Base-by-base conservation (phyloP, 2,329 filamentous ascomycete species). In the Cadophora sp. region DNA sequence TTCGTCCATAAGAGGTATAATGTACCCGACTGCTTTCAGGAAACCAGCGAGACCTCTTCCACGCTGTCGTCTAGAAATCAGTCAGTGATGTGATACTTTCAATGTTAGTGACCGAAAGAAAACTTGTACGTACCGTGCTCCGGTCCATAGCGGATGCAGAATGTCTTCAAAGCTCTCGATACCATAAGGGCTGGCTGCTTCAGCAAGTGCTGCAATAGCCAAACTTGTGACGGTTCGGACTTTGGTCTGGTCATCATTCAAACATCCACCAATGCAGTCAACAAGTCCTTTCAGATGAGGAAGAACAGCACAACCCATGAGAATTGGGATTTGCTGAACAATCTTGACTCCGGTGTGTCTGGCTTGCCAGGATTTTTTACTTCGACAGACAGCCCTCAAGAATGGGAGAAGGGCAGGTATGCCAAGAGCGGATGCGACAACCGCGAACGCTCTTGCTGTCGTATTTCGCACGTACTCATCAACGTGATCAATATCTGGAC, bases 121-220 rank as follows among this genome's bases (percentile, higher is more conserved):
- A 37, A 37, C 14, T 8, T 11, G 14, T 55, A 64, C 67, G 22
- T 64, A 66, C 65, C 66, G 56, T 34, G 73, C 95, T 68, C 96
- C 96, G 6, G 93, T 97, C 96, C 96, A 99, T 0, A 99, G 86
- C 4, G 96, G 96, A 77, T 98, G 97, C 61, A 99, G 86, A 70
- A 99, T 98, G 68, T 97, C 94, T 76, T 99, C 96, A 75, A 99
- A 99, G 76, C 94, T 97, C 82, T 99, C 96, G 73, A 99, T 99
- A 89, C 96, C 96, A 76, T 98, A 99, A 0, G 96, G 96, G 80
- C 97, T 97, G 40, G 96, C 95, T 26, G 96, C 96, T 81, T 99
- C 96, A 31, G 96, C 96, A 67, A 99, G 83, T 43, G 96, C 96
- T 61, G 95, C 96, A 77, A 99, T 96, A 29, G 96, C 94, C 77